Percentiles rank a stretch among this genome's conserved stretches.
phyloP scores from a whole-genome alignment of 2,329 filamentous ascomycete species.

The Fusarium circinatum region DNA sequence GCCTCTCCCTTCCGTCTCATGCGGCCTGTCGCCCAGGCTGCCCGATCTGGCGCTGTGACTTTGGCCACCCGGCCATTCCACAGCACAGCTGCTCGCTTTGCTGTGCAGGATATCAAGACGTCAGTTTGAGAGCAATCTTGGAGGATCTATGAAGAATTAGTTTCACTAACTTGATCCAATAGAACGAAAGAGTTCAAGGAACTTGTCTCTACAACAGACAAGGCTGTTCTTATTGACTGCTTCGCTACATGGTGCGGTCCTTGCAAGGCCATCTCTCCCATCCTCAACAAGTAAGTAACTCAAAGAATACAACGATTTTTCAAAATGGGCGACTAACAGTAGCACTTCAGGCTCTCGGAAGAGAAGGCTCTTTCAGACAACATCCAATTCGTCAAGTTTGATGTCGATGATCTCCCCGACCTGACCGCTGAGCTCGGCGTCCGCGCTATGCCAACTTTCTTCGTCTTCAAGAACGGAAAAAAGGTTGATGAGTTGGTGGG shows the following conservation, averaged over 20 bases:
- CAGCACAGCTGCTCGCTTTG: slow-evolving; percentile 54
- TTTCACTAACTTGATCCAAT: slow-evolving; percentile 12
- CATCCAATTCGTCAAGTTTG: slow-evolving; percentile 85
- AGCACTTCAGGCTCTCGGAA: slow-evolving; percentile 36
- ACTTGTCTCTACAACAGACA: slow-evolving; percentile 61
- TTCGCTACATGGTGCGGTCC: slow-evolving; percentile 83
- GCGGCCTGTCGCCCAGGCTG: slow-evolving; percentile 33
- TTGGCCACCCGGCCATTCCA: slow-evolving; percentile 44
- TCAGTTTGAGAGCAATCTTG: slow-evolving; percentile 36
- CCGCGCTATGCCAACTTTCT: slow-evolving; percentile 93
- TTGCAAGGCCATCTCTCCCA: slow-evolving; percentile 89
- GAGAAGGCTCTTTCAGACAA: slow-evolving; percentile 63
- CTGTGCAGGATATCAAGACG: slow-evolving; percentile 57
- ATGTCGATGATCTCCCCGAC: slow-evolving; percentile 84
- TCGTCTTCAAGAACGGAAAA: slow-evolving; percentile 82
- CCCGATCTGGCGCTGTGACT: slow-evolving; percentile 25
- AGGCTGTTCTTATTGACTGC: slow-evolving; percentile 77
- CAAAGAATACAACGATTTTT: neutral
- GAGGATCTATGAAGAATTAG: neutral
- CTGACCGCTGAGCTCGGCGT: slow-evolving; percentile 82
- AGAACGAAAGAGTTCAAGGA: slow-evolving; percentile 70
- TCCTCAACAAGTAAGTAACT: slow-evolving; percentile 57
- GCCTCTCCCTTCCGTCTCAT: slow-evolving; percentile 27
- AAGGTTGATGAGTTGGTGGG: slow-evolving; percentile 80
- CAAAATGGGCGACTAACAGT: neutral